phyloP scores from a whole-genome alignment of 2,329 filamentous ascomycete species.

The Alternaria ethzedia region DNA sequence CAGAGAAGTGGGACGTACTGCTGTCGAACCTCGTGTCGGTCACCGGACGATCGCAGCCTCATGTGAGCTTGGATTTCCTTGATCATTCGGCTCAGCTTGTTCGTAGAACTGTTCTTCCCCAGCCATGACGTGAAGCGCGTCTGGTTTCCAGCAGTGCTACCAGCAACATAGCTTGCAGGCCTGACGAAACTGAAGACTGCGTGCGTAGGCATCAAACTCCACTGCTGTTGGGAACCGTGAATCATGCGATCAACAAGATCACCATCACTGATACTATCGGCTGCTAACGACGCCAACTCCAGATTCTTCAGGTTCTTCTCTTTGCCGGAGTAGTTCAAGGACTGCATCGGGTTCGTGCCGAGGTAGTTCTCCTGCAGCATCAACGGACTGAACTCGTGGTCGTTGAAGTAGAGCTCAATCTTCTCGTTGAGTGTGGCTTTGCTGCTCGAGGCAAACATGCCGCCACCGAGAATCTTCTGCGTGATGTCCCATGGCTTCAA shows the following conservation, averaged over 20 bases:
- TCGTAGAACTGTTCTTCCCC: constrained; percentile 87
- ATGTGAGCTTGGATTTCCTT: constrained; percentile 98
- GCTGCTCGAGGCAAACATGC: constrained; percentile 82
- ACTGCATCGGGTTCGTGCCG: constrained; percentile 74
- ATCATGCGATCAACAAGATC: constrained; percentile 98
- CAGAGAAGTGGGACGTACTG: constrained; percentile 91
- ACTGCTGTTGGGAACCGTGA: constrained; percentile 96
- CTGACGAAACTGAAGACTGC: constrained; percentile 94
- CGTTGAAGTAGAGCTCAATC: constrained; percentile 98
- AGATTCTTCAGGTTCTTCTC: constrained; percentile 82
- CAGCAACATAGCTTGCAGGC: constrained; percentile 85
- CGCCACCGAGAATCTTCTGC: constrained; percentile 85
- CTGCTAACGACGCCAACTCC: constrained; percentile 84
- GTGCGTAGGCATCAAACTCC: constrained; percentile 97
- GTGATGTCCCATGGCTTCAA: constrained; percentile 99
- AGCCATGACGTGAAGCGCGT: constrained; percentile 90
- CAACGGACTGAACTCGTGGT: constrained; percentile 94
- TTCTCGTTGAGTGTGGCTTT: constrained; percentile 94
- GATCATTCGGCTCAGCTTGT: constrained; percentile 75
- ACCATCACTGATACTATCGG: constrained; percentile 95
- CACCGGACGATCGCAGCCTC: constrained; percentile 86
- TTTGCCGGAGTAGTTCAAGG: constrained; percentile 67
- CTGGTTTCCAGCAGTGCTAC: constrained; percentile 69
- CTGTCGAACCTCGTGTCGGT: constrained; percentile 91
- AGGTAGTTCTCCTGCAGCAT: constrained; percentile 99